phyloP scores from a whole-genome alignment of 2,329 filamentous ascomycete genomes.

The Lachnellula hyalina region DNA sequence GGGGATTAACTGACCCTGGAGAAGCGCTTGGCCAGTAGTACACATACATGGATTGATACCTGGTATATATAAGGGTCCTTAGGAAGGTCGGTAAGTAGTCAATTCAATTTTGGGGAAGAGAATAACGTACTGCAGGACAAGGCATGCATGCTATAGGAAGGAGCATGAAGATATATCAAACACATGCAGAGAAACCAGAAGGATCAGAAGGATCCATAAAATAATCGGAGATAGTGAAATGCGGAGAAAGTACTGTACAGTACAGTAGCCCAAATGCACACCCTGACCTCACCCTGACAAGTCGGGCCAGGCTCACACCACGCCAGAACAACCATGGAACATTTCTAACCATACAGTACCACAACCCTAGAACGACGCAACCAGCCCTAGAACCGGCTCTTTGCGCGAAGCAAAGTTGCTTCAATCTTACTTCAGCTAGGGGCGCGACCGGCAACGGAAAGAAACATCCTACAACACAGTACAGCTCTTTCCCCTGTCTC shows the following conservation, averaged over 20 bases:
- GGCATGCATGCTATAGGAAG: too few species aligned
- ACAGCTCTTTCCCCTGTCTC: neutral
- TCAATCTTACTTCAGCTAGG: too few species aligned
- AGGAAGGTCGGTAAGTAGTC: too few species aligned
- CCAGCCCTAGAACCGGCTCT: neutral
- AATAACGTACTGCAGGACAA: too few species aligned
- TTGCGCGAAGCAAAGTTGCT: neutral
- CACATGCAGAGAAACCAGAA: too few species aligned
- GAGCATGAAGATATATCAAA: too few species aligned
- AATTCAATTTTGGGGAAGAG: too few species aligned
- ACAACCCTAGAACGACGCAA: neutral
- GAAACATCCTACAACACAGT: neutral
- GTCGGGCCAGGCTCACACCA: neutral
- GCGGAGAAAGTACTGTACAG: neutral
- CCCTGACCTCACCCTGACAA: neutral
- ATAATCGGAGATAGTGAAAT: neutral
- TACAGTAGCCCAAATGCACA: neutral
- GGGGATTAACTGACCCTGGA: neutral
- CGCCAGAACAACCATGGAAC: neutral
- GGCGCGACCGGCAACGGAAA: neutral
- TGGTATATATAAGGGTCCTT: too few species aligned
- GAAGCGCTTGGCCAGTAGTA: neutral
- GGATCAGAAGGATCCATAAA: too few species aligned
- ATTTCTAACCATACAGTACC: neutral
- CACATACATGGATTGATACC: too few species aligned